Base-by-base conservation (phyloP, 1,139 yeast genomes). In the Schizosaccharomyces versatilis region DNA sequence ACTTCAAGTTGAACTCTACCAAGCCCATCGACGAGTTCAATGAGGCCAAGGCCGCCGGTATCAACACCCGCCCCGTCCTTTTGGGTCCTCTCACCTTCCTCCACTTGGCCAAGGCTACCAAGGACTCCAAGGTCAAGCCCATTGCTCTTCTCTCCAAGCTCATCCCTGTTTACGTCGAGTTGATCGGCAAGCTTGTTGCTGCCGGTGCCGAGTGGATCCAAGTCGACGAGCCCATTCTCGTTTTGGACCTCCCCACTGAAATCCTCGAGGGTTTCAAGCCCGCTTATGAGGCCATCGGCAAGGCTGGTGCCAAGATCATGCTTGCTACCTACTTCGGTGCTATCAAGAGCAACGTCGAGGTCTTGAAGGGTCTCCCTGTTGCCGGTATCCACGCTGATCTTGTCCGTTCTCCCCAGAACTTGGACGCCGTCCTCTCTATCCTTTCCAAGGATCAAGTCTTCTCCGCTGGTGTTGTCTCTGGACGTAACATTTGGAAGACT, bases 401-500 rank as follows among this genome's bases (percentile, higher is more conserved):
- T 65, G 93, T 80, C 70, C 86, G 96, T 78, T 84, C 80, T 64
- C 95, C 98, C 67, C 95, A 84, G 71, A 98, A 90, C 78, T 80
- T 90, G 62, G 90, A 85, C 57, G 84, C 79, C 57, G 94, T 84
- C 65, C 73, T 77, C 60, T 73, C 77, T 58, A 75, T 82, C 66
- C 73, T 88, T 60, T 68, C 74, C 61, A 71, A 70, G 58, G 76
- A 79, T 64, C 95, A 90, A 76, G 73, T 76, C 61, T 77, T 90
- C 68, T 88, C 97, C 61, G 95, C 82, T 62, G 98, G 98, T 84
- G 79, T 90, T 65, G 90, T 90, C 66, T 94, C 85, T 66, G 98
- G 98, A 75, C 86, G 98, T 80, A 90, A 90, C 80, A 84, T 90
- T 73, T 90, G 98, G 98, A 90, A 90, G 79, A 82, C 94, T 70